phyloP scores from a whole-genome alignment of 2,329 filamentous ascomycete genomes.

The Cyphellophora attinorum region DNA sequence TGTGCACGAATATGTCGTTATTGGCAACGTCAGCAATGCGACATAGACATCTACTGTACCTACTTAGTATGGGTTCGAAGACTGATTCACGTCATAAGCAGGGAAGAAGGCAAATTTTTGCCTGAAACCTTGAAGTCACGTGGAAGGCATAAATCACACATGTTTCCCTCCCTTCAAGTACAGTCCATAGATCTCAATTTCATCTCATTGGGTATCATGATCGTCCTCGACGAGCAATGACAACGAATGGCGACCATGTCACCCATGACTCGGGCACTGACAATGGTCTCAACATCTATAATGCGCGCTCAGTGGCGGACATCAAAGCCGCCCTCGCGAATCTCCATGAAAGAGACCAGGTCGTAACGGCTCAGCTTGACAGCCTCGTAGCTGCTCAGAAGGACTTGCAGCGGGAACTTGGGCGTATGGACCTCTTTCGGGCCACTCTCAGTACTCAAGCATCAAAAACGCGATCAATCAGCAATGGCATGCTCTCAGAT shows the following conservation, averaged over 20 bases:
- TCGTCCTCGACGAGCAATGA: not conserved
- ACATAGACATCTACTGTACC: too few relatives aligned
- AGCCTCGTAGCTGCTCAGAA: constrained; percentile 71
- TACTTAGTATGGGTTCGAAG: too few relatives aligned
- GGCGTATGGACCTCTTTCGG: constrained; percentile 77
- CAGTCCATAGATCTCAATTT: too few relatives aligned
- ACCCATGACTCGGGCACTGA: constrained; percentile 1
- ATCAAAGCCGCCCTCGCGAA: constrained; percentile 67
- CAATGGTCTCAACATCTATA: constrained; percentile 43
- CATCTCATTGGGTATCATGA: too few relatives aligned
- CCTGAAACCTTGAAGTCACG: too few relatives aligned
- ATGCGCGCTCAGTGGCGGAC: constrained; percentile 65
- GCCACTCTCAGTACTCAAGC: constrained; percentile 81
- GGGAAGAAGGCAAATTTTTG: too few relatives aligned
- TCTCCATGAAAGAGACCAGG: constrained; percentile 66
- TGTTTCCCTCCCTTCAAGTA: too few relatives aligned
- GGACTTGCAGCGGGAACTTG: constrained; percentile 76
- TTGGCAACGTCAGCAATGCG: too few relatives aligned
- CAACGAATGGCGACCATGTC: not conserved
- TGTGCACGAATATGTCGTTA: too few relatives aligned
- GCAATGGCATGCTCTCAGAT: constrained; percentile 80
- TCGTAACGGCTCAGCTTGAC: constrained; percentile 65
- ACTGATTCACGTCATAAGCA: too few relatives aligned
- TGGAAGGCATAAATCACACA: too few relatives aligned
- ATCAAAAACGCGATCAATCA: constrained; percentile 70